Base-by-base conservation (phyloP, 345 rosid species). In the Arabis hirsuta region DNA sequence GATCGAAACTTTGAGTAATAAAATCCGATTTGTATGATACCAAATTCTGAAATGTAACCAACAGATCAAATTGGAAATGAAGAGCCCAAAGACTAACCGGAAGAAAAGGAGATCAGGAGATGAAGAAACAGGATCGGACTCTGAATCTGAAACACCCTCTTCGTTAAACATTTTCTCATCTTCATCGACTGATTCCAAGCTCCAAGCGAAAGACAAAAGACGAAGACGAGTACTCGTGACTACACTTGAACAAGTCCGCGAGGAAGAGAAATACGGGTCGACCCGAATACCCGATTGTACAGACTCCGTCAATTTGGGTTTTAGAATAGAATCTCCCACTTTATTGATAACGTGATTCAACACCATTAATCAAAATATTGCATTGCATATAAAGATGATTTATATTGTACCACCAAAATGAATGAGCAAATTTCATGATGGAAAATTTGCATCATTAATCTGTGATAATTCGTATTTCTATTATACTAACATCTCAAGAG, bases 121-220 rank as follows among this genome's bases (percentile, higher is more conserved):
- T 76, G 71, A 69, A 76, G 79, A 55, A 76, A 62, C 45, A 76
- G 62, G 54, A 76, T 62, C 79, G 71, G 74, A 69, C 46, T 62
- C 14, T 69, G 79, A 69, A 69, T 76, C 46, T 46, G 70, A 69
- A 47, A 62, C 45, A 47, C 57, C 39, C 20, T 76, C 53, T 47
- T 76, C 71, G 71, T 54, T 27, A 46, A 27, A 62, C 65, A 55
- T 47, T 45, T 76, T 62, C 74, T 54, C 79, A 76, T 76, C n/a
- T 55, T 69, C 55, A 44, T 68, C 22, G 10, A 58, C 47, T 61
- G 65, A 69, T 69, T 8, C 70, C 39, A 38, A 63, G 68, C 62
- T 14, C 55, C 4, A 59, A 51, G 66, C 54, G 20, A 66, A 52
- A 41, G 67, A 26, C n/a, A 26, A 62, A 62, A 32, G 43, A 19